These are phyloP conservation scores for Solanum arcanum DNA, from an alignment of 257 asterid species.

Conservation along the genomic window DNA sequence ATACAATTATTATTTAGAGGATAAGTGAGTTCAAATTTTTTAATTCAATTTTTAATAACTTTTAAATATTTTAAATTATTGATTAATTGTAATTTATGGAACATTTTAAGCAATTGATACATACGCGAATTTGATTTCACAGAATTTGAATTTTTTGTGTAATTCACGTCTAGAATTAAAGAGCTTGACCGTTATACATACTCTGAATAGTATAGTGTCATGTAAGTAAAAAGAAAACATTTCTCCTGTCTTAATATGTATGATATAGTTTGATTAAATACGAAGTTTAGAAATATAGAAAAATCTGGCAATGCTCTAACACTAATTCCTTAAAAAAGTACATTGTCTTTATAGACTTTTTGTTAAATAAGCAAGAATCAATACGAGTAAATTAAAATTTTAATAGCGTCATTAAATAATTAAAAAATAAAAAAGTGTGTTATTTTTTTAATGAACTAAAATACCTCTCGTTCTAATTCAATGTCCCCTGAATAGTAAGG, in stretches of 20 bases:
- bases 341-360: neutral
- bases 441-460: neutral
- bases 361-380: neutral
- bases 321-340: neutral
- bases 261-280: neutral
- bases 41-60: accelerated
- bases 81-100: neutral
- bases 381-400: neutral
- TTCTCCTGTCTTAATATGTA: neutral
- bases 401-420: neutral
- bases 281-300: neutral
- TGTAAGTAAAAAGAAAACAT: neutral
- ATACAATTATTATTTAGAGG: neutral
- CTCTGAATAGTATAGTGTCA: neutral
- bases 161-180: neutral
- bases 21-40: neutral
- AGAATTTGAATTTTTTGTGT: neutral
- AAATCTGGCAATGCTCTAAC: neutral
- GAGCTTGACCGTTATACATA: neutral
- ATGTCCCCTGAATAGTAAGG: neutral
- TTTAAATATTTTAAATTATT: neutral
- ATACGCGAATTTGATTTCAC: neutral
- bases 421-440: neutral
- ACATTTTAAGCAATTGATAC: neutral
- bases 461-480: neutral